These are phyloP conservation scores for Peronospora belbahrii DNA, from an alignment of 352 stramenopile genomes.

Conservation along the genomic window DNA sequence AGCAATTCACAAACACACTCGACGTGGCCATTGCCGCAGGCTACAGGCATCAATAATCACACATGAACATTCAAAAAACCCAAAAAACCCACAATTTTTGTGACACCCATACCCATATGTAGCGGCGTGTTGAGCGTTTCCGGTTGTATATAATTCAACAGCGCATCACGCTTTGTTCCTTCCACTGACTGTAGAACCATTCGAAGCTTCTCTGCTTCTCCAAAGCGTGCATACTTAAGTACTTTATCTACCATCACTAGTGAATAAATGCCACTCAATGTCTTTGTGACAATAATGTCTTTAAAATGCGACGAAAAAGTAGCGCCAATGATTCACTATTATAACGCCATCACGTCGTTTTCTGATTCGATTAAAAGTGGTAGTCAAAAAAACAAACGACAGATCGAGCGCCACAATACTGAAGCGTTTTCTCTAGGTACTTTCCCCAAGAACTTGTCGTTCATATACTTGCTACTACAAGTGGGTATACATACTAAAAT, in stretches of 20 bases:
- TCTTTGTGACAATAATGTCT: neutral
- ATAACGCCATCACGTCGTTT: no score
- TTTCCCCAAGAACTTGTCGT: no score
- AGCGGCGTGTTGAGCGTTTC: slow-evolving; percentile 73
- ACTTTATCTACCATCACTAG: slow-evolving; percentile 49
- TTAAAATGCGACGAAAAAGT: neutral
- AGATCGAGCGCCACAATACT: no score
- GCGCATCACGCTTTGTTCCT: slow-evolving; percentile 12
- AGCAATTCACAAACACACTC: slow-evolving; percentile 62
- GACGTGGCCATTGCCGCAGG: slow-evolving; percentile 70
- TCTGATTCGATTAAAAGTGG: no score
- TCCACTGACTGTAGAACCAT: slow-evolving; percentile 27
- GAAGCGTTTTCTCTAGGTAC: no score
- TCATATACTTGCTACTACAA: no score
- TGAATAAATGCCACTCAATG: neutral
- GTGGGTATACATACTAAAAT: no score
- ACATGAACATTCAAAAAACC: neutral
- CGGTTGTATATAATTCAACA: slow-evolving; percentile 72
- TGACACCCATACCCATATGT: slow-evolving; percentile 59
- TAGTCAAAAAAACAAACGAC: no score
- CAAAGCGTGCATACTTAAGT: slow-evolving; percentile 63
- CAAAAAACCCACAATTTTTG: neutral
- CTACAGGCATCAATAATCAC: slow-evolving; percentile 17
- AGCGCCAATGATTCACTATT: neutral
- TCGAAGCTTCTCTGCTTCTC: slow-evolving; percentile 57